Evolutionary conservation across 768 basidiomycete genomes (phyloP), one percentile per base, ranked within the genome.

Genomic region (Suillus alpinus): DNA sequence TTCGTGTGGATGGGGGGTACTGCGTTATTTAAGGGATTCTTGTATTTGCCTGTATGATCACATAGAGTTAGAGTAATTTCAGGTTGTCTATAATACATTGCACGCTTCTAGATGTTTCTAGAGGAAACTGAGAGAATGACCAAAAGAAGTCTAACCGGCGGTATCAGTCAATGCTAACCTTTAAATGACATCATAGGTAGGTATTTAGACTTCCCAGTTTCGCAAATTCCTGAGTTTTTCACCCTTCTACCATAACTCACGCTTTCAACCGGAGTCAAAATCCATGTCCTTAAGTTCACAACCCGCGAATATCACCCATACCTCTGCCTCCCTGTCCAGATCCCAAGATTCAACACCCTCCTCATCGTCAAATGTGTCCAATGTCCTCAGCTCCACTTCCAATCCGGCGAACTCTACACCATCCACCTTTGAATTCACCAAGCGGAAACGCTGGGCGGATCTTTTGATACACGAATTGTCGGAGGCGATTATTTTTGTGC

Each of bases 1-100:
- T 93, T 59, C 86, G 88, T 9, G 85, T 97, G 50, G 95, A 98
- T 68, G 95, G 95, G 20, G 94, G 94, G 6, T 95, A 95, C 75
- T 92, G 91, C 72, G 68, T 78, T 46, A 78, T 90, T 64, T 92
- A 77, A 73, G 52, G 6, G 4, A 13, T 43, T 12, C 32, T 51
- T 32, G 41, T 20, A 40, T 59, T 26, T 39, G 31, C 41, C 12
- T 2, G 47, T 39, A 61, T 10, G 23, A n/a, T 56, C 55, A 63
- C 46, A 57, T 46, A 59, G 43, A 26, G 26, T 3, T 60, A 63
- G 46, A 60, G 41, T 31, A 36, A 56, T 47, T 34, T 47, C 53
- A 60, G 46, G 52, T 12, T 59, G 43, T 44, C 12, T 4, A 49
- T 60, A n/a, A 55, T 55, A 36, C 23, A 8, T 23, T 39, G 37